Evolutionary conservation across 495 filamentous ascomycete species (phyloP), one percentile per base, ranked within the genome.

Genomic region (Penicillium odoratum): DNA sequence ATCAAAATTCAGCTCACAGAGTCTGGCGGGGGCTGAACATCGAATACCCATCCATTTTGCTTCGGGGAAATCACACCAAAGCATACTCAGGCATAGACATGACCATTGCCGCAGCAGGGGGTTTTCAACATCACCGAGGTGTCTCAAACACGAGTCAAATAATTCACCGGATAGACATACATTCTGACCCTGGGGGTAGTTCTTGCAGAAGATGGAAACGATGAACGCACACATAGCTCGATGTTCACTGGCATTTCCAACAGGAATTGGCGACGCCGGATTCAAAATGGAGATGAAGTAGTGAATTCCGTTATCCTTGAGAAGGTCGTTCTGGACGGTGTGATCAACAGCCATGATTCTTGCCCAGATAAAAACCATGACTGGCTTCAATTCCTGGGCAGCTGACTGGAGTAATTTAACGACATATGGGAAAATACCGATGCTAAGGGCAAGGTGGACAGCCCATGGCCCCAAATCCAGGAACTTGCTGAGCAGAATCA

Each of bases 281-380:
- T 90, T 91, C 43, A 99, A 81, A 45, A 98, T 96, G 34, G 83
- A 84, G 40, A 94, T 89, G 71, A 99, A 99, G 69, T 99, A 99
- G 56, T 90, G 89, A 65, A 96, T 98, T 3, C 94, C 93, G 63
- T 91, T 96, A 67, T 99, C 94, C 71, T 97, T 97, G 55, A 99
- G 81, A 3, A 99, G 76, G 69, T 98, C 94, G 40, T 84, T 83
- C 69, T 99, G 94, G 65, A 94, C 96, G 9, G 88, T 89, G 57
- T 92, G 84, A 62, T 98, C 94, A 18, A 99, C 95, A 40, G 94
- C 94, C 61, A 99, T 86, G 38, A 99, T 93, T 50, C 94, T 84
- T 10, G 95, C 92, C 94, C 94, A 99, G 58, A 99, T 99, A 73
- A 98, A 99, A 18, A 99, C 92, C 93, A 99, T 97, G 28, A 97